Base-by-base conservation (phyloP, 2,329 filamentous ascomycete species). In the Diaporthe helianthi region DNA sequence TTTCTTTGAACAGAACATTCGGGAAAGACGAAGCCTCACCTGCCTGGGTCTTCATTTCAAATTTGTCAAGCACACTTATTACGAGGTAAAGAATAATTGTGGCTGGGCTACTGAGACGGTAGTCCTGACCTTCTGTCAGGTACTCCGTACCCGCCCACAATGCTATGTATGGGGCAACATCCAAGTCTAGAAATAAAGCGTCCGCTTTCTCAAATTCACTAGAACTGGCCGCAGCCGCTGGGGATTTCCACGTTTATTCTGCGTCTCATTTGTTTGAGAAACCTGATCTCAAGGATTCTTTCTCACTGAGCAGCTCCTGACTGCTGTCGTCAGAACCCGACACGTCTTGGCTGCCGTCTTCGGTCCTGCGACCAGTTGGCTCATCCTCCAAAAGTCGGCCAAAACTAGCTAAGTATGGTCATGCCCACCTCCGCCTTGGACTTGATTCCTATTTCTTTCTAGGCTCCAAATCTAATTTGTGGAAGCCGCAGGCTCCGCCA, bases 391-490 rank as follows among this genome's bases (percentile, higher is more conserved):
- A 24, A 49, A n/a, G 55, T 8, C 29, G 36, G 36, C 36, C 36
- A 38, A 38, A 38, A 49, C 44, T 36, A 36, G 22, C 58, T 49
- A 49, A 15, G 19, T 36, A 47, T 49, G 26, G 22, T 8, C 22
- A 51, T 58, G 41, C 41, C 49, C 29, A 36, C 26, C 26, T 38
- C 36, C 17, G 29, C 46, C 36, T 10, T 19, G 31, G 44, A 71
- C n/a, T 15, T 26, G 22, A 47, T 66, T 61, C 69, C 31, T 61
- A 64, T 52, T 36, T 49, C 64, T 51, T 65, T 44, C 47, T 47
- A 55, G 46, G 58, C 64, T 65, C 68, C 68, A 38, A 24, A 65
- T 47, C 19, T 29, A 12, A 31, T 31, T 19, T 29, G 36, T 38
- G 24, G 44, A n/a, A 5, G 26, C 12, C 24, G 38, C 38, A 61